A percentile compares a stretch with the other conserved stretches of the same genome.
Evolutionary conservation across 225 moss, liverwort and hornwort genomes (phyloP).

Genomic region (Anthoceros angustus): DNA sequence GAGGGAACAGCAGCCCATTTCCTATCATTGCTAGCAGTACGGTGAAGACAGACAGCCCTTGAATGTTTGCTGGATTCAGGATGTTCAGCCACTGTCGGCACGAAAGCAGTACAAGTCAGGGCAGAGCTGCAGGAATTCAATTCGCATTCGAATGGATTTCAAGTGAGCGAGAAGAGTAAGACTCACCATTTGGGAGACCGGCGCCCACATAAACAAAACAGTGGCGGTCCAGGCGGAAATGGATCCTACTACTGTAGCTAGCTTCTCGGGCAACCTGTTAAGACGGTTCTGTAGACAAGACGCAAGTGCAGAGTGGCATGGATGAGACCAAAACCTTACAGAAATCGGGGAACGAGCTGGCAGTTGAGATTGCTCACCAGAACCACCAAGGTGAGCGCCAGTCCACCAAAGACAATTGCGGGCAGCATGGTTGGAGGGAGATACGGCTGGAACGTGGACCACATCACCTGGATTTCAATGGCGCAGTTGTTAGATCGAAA

Average conservation of each 20-base stretch:
- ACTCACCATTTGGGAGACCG: constrained; percentile 73
- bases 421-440: constrained; percentile 51
- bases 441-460: constrained; percentile 71
- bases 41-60: constrained; percentile 72
- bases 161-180: background rate
- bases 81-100: constrained; percentile 62
- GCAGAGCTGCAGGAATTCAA: background rate
- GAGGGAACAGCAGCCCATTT: constrained; percentile 64
- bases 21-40: constrained; percentile 81
- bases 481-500: background rate
- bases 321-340: background rate
- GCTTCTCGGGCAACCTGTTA: constrained; percentile 38
- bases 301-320: background rate
- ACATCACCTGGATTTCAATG: constrained; percentile 58
- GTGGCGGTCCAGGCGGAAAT: constrained; percentile 91
- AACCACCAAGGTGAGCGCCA: constrained; percentile 38
- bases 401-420: constrained; percentile 30
- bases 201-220: constrained; percentile 87
- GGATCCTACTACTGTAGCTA: constrained; percentile 22
- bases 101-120: background rate
- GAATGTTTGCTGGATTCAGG: constrained; percentile 71
- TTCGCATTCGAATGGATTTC: background rate
- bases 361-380: constrained; percentile 22
- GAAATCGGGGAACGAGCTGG: background rate
- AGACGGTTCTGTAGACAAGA: constrained; percentile 38